Conservation (phyloP, 179 eudicot species). For the Sideroxylon spinosum region DNA sequence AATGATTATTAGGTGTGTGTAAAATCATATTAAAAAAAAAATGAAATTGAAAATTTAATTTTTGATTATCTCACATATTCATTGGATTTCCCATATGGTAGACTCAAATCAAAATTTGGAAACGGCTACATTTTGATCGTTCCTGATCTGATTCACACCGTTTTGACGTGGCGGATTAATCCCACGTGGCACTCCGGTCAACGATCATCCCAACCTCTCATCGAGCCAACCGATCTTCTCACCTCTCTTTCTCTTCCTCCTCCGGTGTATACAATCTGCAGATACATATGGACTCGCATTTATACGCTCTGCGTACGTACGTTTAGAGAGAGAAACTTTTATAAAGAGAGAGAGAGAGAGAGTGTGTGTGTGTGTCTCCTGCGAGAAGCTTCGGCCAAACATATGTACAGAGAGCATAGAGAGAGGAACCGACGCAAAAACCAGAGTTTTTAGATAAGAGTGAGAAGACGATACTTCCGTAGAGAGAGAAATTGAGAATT, state of each 20-base stretch:
- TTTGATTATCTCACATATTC: too few relatives aligned
- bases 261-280: not conserved
- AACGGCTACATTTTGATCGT: not conserved
- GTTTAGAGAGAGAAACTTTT: too few relatives aligned
- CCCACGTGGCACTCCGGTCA: constrained; percentile 17
- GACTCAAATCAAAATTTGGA: too few relatives aligned
- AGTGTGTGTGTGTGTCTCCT: too few relatives aligned
- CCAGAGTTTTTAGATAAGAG: too few relatives aligned
- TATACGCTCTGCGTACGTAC: too few relatives aligned
- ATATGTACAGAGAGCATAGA: not conserved
- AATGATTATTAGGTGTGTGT: too few relatives aligned
- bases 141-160: not conserved
- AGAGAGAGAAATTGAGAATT: not conserved
- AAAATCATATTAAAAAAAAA: too few relatives aligned
- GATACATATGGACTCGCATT: not conserved
- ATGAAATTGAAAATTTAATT: too few relatives aligned
- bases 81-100: too few relatives aligned
- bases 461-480: not conserved
- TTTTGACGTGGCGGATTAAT: constrained; percentile 1
- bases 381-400: not conserved
- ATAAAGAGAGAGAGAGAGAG: too few relatives aligned
- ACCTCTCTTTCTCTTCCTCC: not conserved
- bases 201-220: not conserved
- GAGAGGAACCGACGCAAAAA: not conserved
- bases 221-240: constrained; percentile 8